phyloP scores from a whole-genome alignment of 345 rosid species.

The Gossypium thurberi region DNA sequence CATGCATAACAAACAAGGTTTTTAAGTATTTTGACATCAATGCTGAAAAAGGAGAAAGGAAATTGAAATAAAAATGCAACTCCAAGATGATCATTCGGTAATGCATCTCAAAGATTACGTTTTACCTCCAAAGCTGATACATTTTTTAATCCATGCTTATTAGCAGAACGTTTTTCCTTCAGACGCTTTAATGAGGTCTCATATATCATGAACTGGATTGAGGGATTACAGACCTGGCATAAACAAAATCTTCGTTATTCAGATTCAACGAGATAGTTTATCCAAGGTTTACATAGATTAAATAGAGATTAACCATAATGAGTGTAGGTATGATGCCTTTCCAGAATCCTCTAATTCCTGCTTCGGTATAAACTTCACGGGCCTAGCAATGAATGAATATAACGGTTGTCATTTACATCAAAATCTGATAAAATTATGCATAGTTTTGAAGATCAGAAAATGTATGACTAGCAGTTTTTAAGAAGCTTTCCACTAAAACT shows the following conservation, averaged over 20 bases:
- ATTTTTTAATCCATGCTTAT: conserved; percentile 32
- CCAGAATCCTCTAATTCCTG: conserved; percentile 64
- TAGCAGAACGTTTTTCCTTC: conserved; percentile 36
- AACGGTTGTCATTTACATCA: not conserved
- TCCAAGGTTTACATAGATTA: not conserved
- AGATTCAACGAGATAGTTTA: conserved; percentile 9
- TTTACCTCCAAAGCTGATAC: conserved; percentile 55
- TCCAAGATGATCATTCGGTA: not conserved
- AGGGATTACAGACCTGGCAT: conserved; percentile 63
- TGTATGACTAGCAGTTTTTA: not conserved
- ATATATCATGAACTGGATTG: conserved; percentile 71
- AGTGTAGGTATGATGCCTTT: conserved; percentile 69
- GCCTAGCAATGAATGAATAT: conserved; percentile 27
- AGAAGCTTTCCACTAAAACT: not conserved
- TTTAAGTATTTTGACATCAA: not conserved
- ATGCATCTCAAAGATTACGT: not conserved
- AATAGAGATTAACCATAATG: conserved; percentile 45
- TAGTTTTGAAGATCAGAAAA: not conserved
- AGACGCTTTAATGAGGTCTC: conserved; percentile 48
- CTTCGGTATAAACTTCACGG: conserved; percentile 46
- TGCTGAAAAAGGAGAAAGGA: not conserved
- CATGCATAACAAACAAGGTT: conserved; percentile 4
- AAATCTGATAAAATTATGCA: not conserved
- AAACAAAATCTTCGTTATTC: conserved; percentile 7
- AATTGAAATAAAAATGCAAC: not conserved